Evolutionary conservation across 2,329 filamentous ascomycete genomes (phyloP).

Genomic region (Aspergillus sojae): DNA sequence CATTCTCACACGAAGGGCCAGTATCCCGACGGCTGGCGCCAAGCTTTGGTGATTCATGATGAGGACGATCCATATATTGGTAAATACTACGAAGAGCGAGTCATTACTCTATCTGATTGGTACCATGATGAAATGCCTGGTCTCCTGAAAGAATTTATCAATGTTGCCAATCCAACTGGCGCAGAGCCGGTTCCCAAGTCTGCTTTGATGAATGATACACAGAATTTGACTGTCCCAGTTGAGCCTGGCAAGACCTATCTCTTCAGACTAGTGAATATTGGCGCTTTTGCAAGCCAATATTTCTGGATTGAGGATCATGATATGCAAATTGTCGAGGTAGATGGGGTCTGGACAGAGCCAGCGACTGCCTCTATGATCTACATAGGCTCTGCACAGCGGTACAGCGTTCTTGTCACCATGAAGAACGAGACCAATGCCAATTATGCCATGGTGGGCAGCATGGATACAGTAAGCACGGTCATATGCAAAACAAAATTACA

Average conservation of each 20-base stretch:
- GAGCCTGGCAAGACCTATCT: slow-evolving; percentile 71
- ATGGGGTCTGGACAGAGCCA: slow-evolving; percentile 69
- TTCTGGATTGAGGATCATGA: slow-evolving; percentile 56
- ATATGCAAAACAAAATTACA: background rate
- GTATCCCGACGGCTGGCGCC: slow-evolving; percentile 69
- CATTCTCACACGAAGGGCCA: slow-evolving; percentile 68
- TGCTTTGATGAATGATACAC: slow-evolving; percentile 69
- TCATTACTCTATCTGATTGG: slow-evolving; percentile 6
- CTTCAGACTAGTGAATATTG: slow-evolving; percentile 74
- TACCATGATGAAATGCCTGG: slow-evolving; percentile 7
- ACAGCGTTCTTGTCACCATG: slow-evolving; percentile 59
- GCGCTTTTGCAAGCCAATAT: slow-evolving; percentile 65
- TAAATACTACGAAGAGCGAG: slow-evolving; percentile 3
- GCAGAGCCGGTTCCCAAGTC: slow-evolving; percentile 69
- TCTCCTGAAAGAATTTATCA: background rate
- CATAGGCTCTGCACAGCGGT: slow-evolving; percentile 67
- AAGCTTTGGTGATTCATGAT: slow-evolving; percentile 68
- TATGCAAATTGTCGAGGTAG: slow-evolving; percentile 71
- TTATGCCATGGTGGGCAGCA: slow-evolving; percentile 59
- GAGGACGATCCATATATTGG: slow-evolving; percentile 44
- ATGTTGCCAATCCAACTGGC: slow-evolving; percentile 56
- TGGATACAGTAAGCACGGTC: slow-evolving; percentile 26
- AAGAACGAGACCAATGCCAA: slow-evolving; percentile 63
- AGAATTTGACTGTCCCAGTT: slow-evolving; percentile 60
- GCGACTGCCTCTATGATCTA: slow-evolving; percentile 66